A percentile compares a stretch with the other conserved stretches of the same genome.
Conservation (phyloP, 2,329 filamentous ascomycete genomes). For the Hirsutella rhossiliensis region DNA sequence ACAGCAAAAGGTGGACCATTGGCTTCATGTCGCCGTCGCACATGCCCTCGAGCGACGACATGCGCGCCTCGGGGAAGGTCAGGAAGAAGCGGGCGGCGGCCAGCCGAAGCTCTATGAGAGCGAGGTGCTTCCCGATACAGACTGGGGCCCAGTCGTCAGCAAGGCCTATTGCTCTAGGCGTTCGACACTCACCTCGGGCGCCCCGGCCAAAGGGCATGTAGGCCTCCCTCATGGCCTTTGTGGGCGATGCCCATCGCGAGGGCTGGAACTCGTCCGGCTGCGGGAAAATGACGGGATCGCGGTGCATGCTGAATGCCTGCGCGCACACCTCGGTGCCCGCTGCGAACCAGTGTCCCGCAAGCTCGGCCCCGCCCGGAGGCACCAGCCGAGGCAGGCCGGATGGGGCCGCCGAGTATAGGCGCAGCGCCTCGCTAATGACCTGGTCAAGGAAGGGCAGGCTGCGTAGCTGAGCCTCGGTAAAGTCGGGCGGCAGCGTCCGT, state of each 20-base stretch:
- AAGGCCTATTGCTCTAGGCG: not conserved
- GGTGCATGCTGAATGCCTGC: conserved; percentile 34
- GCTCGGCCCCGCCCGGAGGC: conserved; percentile 22
- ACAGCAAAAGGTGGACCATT: conserved; percentile 19
- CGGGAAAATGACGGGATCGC: conserved; percentile 24
- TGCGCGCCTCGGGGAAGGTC: conserved; percentile 23
- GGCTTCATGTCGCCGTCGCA: conserved; percentile 21
- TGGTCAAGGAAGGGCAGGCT: conserved; percentile 26
- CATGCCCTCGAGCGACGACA: conserved; percentile 20
- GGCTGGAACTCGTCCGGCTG: conserved; percentile 19
- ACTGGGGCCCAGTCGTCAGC: conserved; percentile 7
- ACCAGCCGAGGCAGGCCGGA: conserved; percentile 25
- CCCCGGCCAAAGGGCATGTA: conserved; percentile 42
- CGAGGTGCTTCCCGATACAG: conserved; percentile 46
- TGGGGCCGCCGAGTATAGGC: conserved; percentile 28
- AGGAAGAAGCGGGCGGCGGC: conserved; percentile 38
- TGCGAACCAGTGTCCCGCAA: conserved; percentile 27
- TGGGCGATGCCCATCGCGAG: conserved; percentile 9
- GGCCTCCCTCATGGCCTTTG: conserved; percentile 29
- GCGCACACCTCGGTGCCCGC: conserved; percentile 25
- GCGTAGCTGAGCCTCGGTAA: conserved; percentile 7
- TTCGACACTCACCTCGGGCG: conserved; percentile 22
- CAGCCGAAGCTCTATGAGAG: conserved; percentile 41
- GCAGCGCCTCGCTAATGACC: conserved; percentile 31
- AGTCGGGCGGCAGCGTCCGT: conserved; percentile 15